A percentile compares a stretch with the other conserved stretches of the same genome.
Conservation (phyloP, 1,139 yeast genomes). For the Wickerhamomyces sp. region DNA sequence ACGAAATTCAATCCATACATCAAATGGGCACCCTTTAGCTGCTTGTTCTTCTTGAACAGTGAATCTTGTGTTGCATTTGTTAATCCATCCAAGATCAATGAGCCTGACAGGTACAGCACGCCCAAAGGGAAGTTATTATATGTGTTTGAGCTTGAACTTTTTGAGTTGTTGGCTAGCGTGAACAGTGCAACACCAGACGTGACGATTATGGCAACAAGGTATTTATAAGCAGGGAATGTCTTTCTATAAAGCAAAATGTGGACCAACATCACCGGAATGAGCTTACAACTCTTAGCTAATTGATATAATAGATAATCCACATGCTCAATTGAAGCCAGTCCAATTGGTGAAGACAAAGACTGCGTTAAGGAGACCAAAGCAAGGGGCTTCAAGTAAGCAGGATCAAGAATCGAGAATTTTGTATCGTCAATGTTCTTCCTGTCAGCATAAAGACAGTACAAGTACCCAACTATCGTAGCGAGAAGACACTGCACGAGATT, state of each 20-base stretch:
- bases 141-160: slow-evolving; percentile 20
- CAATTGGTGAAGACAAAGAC: slow-evolving; percentile 76
- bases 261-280: slow-evolving; percentile 86
- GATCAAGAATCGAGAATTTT: slow-evolving; percentile 20
- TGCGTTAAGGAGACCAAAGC: slow-evolving; percentile 70
- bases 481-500: slow-evolving; percentile 69
- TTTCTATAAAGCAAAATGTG: slow-evolving; percentile 73
- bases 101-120: slow-evolving; percentile 48
- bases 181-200: slow-evolving; percentile 80
- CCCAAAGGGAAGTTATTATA: slow-evolving; percentile 45
- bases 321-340: slow-evolving; percentile 69
- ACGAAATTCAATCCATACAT: slow-evolving; percentile 75
- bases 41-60: slow-evolving; percentile 47
- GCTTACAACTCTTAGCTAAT: slow-evolving; percentile 88
- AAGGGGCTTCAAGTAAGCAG: slow-evolving; percentile 38
- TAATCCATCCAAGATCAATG: slow-evolving; percentile 82
- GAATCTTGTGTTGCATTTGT: slow-evolving; percentile 94
- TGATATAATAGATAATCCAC: slow-evolving; percentile 83
- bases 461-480: slow-evolving; percentile 65
- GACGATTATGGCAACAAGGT: slow-evolving; percentile 67
- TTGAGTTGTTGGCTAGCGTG: slow-evolving; percentile 41
- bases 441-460: slow-evolving; percentile 44
- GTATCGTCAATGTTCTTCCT: slow-evolving; percentile 1
- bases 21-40: slow-evolving; percentile 73
- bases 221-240: slow-evolving; percentile 70